Conservation (phyloP, 345 rosid species). For the Citrus maxima region DNA sequence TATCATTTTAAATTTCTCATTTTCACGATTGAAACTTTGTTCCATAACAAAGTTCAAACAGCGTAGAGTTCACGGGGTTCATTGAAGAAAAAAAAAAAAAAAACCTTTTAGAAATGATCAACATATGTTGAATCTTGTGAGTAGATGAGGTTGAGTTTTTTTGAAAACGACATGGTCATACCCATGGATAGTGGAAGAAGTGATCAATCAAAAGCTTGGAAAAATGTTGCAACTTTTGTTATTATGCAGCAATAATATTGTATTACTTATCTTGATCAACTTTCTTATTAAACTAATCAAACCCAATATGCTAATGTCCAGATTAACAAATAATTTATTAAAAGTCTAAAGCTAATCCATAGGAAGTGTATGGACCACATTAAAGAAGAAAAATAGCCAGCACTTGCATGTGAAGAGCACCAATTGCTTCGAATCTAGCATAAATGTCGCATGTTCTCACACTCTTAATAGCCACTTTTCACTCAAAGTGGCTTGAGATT, state of each 20-base stretch:
- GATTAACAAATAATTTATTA: conserved; percentile 11
- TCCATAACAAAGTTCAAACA: background rate
- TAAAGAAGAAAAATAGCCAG: conserved; percentile 11
- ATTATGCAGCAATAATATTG: conserved; percentile 16
- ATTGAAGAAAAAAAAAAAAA: background rate
- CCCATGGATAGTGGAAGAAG: conserved; percentile 16
- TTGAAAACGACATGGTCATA: conserved; percentile 29
- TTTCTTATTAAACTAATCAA: conserved; percentile 25
- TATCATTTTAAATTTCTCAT: background rate
- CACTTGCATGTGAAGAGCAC: conserved; percentile 47
- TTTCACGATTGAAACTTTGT: background rate
- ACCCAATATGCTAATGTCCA: conserved; percentile 19
- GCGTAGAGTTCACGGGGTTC: conserved; percentile 23
- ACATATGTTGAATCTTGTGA: conserved; percentile 12
- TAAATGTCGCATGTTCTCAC: conserved; percentile 38
- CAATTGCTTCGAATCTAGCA: conserved; percentile 46
- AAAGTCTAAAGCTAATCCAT: conserved; percentile 28
- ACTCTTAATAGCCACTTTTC: conserved; percentile 28
- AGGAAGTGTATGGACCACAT: conserved; percentile 38
- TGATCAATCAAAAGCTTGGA: conserved; percentile 14
- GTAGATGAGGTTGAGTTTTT: conserved; percentile 8
- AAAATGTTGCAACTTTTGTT: conserved; percentile 19
- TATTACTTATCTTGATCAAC: conserved; percentile 21
- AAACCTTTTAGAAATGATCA: background rate
- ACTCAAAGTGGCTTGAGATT: conserved; percentile 35